Evolutionary conservation across 768 basidiomycete genomes (phyloP).

Genomic region (Filobasidium floriforme): DNA sequence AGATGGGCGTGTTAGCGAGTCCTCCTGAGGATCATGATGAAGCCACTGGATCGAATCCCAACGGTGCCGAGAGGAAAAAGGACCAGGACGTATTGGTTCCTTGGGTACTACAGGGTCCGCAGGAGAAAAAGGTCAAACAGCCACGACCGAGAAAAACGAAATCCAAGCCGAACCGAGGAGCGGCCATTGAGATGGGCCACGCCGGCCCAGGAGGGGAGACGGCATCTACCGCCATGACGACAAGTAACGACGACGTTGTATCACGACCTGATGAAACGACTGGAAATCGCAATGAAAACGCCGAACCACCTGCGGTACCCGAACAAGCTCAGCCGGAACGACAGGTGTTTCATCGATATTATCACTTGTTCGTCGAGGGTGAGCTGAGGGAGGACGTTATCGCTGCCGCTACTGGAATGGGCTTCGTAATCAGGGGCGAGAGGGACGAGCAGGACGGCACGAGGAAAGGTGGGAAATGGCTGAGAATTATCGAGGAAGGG

Average conservation of each 20-base stretch:
- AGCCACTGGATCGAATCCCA: not conserved
- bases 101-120: slow-evolving; percentile 35
- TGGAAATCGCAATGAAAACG: not conserved
- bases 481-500: slow-evolving; percentile 35
- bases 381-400: slow-evolving; percentile 62
- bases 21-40: slow-evolving; percentile 14
- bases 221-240: not conserved
- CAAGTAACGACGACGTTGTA: slow-evolving; percentile 8
- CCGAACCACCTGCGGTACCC: slow-evolving; percentile 5
- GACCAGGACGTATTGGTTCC: slow-evolving; percentile 43
- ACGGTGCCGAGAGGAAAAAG: slow-evolving; percentile 20
- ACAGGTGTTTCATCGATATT: slow-evolving; percentile 76
- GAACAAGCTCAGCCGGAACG: slow-evolving; percentile 21
- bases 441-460: not conserved
- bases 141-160: not conserved
- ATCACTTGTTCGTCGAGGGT: slow-evolving; percentile 84
- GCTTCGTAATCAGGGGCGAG: slow-evolving; percentile 15
- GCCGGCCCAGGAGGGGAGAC: not conserved
- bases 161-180: slow-evolving; percentile 6
- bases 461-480: slow-evolving; percentile 26
- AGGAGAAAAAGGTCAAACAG: slow-evolving; percentile 1
- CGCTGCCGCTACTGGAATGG: slow-evolving; percentile 55
- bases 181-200: not conserved
- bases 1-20: slow-evolving; percentile 49
- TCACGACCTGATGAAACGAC: slow-evolving; percentile 6